phyloP scores from a whole-genome alignment of 1,284 basidiomycete genomes.

The Apiotrichum laibachii region DNA sequence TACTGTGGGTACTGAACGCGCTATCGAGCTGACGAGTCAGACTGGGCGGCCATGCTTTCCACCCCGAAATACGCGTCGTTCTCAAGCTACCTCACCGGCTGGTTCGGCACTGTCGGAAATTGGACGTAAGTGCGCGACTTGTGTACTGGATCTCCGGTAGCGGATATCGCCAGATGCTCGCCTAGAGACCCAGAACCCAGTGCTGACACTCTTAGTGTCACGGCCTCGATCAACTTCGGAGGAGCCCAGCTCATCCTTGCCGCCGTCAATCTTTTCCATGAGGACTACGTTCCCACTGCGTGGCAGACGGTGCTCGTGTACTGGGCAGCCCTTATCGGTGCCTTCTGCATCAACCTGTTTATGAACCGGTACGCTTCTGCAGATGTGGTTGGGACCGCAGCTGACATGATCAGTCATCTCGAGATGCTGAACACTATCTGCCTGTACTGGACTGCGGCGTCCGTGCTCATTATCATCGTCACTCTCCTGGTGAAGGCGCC shows the following conservation, averaged over 20 bases:
- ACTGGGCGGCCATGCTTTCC: conserved; percentile 53
- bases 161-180: too few relatives aligned
- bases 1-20: conserved; percentile 40
- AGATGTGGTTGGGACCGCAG: not conserved
- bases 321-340: conserved; percentile 51
- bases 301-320: conserved; percentile 53
- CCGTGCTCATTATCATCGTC: conserved; percentile 53
- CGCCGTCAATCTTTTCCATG: conserved; percentile 52
- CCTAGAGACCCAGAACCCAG: not conserved
- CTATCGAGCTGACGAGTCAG: conserved; percentile 13
- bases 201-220: conserved; percentile 34
- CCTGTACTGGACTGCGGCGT: conserved; percentile 53
- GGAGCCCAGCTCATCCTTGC: conserved; percentile 54
- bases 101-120: conserved; percentile 55
- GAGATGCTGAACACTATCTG: conserved; percentile 50
- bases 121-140: conserved; percentile 45
- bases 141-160: too few relatives aligned
- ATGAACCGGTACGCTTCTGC: conserved; percentile 38
- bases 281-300: conserved; percentile 48
- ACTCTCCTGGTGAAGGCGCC: conserved; percentile 51
- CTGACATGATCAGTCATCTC: conserved; percentile 28
- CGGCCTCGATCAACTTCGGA: conserved; percentile 55
- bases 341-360: conserved; percentile 50
- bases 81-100: conserved; percentile 54
- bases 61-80: conserved; percentile 52